Percentiles rank a stretch among this genome's conserved stretches.
Conservation (phyloP, 495 filamentous ascomycete genomes). For the Halenospora varia region DNA sequence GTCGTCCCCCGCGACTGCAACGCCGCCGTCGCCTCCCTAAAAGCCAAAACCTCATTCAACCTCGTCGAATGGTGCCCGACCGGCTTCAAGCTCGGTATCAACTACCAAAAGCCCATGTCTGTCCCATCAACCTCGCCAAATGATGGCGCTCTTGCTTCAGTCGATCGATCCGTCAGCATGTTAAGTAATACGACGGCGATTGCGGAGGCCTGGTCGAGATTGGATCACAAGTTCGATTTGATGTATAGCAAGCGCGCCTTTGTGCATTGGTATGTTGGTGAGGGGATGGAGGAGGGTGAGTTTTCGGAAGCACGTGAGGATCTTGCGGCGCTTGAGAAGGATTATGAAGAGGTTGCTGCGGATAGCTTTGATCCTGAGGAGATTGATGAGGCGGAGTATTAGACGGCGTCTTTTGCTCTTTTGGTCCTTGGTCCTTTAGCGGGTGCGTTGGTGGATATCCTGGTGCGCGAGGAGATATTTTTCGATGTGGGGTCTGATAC, state of each 20-base stretch:
- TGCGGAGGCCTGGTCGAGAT: constrained; percentile 81
- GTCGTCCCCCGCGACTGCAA: constrained; percentile 83
- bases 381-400: constrained; percentile 69
- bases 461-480: too few species aligned
- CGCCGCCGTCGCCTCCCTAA: constrained; percentile 73
- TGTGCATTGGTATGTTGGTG: constrained; percentile 93
- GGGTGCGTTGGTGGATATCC: too few species aligned
- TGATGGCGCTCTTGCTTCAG: constrained; percentile 70
- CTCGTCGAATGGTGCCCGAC: constrained; percentile 96
- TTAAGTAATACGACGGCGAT: constrained; percentile 90
- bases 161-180: constrained; percentile 87
- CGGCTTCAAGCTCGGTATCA: constrained; percentile 92
- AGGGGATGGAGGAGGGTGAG: constrained; percentile 95
- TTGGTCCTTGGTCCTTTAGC: too few species aligned
- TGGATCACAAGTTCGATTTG: constrained; percentile 93
- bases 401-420: constrained; percentile 18
- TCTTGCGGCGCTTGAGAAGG: constrained; percentile 82
- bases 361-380: constrained; percentile 59
- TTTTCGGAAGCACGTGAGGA: constrained; percentile 90
- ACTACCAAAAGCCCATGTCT: constrained; percentile 80
- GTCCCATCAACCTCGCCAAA: constrained; percentile 55
- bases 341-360: constrained; percentile 86
- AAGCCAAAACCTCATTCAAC: constrained; percentile 86
- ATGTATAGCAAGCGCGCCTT: constrained; percentile 97
- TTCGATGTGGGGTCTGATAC: too few species aligned